A percentile compares a stretch with the other conserved stretches of the same genome.
Evolutionary conservation across 2,329 filamentous ascomycete genomes (phyloP).

Genomic region (Rugonectria rugulosa): DNA sequence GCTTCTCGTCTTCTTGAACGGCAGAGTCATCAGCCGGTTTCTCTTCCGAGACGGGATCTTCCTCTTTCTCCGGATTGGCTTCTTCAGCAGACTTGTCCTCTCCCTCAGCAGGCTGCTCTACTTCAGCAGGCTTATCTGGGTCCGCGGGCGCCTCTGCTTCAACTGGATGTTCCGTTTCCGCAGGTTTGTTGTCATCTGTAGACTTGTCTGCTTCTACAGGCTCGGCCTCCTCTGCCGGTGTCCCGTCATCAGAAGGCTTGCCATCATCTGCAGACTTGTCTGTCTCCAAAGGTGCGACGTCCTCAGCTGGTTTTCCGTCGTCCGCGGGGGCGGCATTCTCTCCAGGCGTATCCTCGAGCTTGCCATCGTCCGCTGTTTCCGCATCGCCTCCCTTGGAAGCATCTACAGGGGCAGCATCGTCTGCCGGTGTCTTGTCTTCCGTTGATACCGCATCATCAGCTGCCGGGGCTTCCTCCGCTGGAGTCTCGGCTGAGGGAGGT

Average conservation of each 20-base stretch:
- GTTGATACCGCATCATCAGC: neutral
- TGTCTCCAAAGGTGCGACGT: neutral
- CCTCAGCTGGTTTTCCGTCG: slow-evolving; percentile 20
- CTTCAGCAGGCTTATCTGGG: neutral
- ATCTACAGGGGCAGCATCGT: neutral
- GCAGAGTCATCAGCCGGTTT: neutral
- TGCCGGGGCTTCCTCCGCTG: slow-evolving; percentile 2
- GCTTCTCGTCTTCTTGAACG: neutral
- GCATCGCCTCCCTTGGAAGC: neutral
- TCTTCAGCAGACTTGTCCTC: neutral
- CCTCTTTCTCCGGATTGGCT: neutral
- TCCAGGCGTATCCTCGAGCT: no score
- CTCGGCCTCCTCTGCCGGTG: slow-evolving; percentile 6
- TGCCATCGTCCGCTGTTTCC: no score
- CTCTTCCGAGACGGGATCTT: neutral
- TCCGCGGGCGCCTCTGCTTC: neutral
- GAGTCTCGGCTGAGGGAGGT: neutral
- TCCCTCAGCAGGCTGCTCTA: neutral
- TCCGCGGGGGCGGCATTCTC: no score
- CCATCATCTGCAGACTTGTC: slow-evolving; percentile 8
- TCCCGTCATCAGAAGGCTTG: slow-evolving; percentile 8
- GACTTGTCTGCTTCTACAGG: neutral
- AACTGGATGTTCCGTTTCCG: neutral
- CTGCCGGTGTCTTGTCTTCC: neutral
- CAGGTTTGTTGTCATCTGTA: slow-evolving; percentile 1